These are phyloP conservation scores for Colletotrichum sp. DNA, from an alignment of 2,329 filamentous ascomycete genomes.

Conservation along the genomic window DNA sequence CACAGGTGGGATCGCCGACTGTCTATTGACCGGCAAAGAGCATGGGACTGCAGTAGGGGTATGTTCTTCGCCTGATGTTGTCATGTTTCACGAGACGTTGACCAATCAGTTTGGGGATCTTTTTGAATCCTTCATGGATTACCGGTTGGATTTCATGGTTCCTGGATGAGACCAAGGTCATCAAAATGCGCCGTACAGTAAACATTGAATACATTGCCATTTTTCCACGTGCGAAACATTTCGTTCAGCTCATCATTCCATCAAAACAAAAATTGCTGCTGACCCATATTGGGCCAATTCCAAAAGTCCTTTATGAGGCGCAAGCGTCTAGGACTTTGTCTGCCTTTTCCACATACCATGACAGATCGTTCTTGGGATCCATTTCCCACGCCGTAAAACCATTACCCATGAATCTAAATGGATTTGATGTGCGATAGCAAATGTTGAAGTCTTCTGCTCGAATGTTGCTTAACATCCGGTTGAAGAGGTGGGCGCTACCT, in stretches of 20 bases:
- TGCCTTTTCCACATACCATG: conserved; percentile 27
- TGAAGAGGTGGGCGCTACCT: conserved; percentile 43
- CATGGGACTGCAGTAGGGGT: conserved; percentile 21
- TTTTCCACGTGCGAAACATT: background rate
- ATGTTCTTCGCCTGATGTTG: conserved; percentile 23
- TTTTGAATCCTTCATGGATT: conserved; percentile 17
- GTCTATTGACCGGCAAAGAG: conserved; percentile 25
- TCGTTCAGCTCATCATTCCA: background rate
- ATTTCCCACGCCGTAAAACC: conserved; percentile 45
- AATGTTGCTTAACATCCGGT: conserved; percentile 38
- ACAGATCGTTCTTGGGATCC: conserved; percentile 31
- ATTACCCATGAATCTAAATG: conserved; percentile 53
- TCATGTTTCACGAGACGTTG: conserved; percentile 26
- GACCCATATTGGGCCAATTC: background rate
- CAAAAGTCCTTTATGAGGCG: background rate
- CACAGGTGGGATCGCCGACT: conserved; percentile 31
- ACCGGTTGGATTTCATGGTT: conserved; percentile 17
- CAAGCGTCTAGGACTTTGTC: background rate
- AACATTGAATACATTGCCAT: background rate
- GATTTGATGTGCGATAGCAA: conserved; percentile 44
- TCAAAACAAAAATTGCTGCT: background rate
- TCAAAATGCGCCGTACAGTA: background rate
- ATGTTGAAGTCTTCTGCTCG: conserved; percentile 53
- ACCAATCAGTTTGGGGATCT: conserved; percentile 27
- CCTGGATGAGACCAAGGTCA: background rate